Base-by-base conservation (phyloP, 345 rosid genomes). In the Leavenworthia alabamica region DNA sequence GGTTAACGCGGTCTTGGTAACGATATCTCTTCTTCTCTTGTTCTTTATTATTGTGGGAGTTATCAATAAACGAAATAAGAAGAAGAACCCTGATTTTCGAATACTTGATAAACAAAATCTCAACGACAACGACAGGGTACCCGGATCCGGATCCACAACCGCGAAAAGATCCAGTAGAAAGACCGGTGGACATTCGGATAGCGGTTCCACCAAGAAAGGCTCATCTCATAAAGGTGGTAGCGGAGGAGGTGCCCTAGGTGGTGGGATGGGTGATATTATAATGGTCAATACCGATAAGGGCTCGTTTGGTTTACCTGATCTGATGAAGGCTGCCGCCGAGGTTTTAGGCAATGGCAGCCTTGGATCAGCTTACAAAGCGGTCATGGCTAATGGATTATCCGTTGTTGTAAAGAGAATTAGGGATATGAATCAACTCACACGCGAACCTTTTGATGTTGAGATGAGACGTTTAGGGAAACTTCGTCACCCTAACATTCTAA, bases 241-340 rank as follows among this genome's bases (percentile, higher is more conserved):
- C 4, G 63, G 47, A 5, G 57, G 17, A 31, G 51, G 41, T 48
- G 27, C 29, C 1, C 20, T 44, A 32, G 61, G 49, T 1, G 59
- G 67, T 3, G 62, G 71, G 35, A 43, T 68, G 78, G 43, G 71
- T 39, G 81, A 80, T 32, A 47, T 92, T 60, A 68, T 77, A 11
- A 81, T 92, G 81, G 73, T 92, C 31, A 85, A 85, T 23, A 76
- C 48, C 7, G 95, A 89, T 3, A 92, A 73, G 68, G 90, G 85
- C 17, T 40, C 74, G 0, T 89, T 92, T 9, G 86, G 86, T 46
- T 70, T 89, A 72, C 73, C 82, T 0, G 96, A 92, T 78, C 69
- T 92, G 64, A 92, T 92, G 96, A 89, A 82, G 68, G 95, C 98
- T 1, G 83, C 93, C 0, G 98, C 98, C 0, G 95, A 89, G 71